These are phyloP conservation scores for Crithidia thermophila DNA, from an alignment of 208 protist genomes.

Conservation along the genomic window DNA sequence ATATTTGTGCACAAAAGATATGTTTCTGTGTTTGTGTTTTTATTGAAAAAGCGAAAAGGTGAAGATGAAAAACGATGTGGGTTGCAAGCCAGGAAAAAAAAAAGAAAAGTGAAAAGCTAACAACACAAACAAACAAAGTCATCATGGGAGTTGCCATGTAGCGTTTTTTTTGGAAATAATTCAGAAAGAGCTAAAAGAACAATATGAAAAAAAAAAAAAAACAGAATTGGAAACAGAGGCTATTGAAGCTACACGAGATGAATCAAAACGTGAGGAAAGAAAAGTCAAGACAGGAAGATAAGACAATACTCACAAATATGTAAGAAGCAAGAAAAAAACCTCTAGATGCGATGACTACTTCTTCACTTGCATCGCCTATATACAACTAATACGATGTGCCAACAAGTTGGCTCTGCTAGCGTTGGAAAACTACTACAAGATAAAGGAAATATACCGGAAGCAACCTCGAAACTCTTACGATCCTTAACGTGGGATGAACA, in stretches of 20 bases:
- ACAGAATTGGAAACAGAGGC: background rate
- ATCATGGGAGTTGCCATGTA: too few relatives aligned
- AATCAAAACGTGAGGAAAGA: too few relatives aligned
- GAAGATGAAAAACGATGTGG: background rate
- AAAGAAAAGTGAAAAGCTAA: slow-evolving; percentile 2
- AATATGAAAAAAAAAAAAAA: background rate
- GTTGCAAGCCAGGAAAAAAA: slow-evolving; percentile 10
- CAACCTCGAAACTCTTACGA: too few relatives aligned
- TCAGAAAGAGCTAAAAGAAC: background rate
- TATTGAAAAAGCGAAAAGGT: background rate
- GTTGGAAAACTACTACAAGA: too few relatives aligned
- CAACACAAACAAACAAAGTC: background rate
- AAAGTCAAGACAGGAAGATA: too few relatives aligned
- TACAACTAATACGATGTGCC: background rate
- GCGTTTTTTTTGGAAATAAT: too few relatives aligned
- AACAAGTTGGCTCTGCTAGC: background rate
- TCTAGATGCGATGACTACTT: background rate
- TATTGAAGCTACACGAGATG: too few relatives aligned
- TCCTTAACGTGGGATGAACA: too few relatives aligned
- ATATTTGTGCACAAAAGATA: background rate
- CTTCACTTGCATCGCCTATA: too few relatives aligned
- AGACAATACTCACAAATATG: too few relatives aligned
- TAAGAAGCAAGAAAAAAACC: background rate
- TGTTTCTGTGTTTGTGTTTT: too few relatives aligned
- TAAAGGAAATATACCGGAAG: too few relatives aligned